Percentiles rank a stretch among this genome's conserved stretches.
phyloP scores from a whole-genome alignment of 352 stramenopile genomes.

The Globisporangium middletonii region DNA sequence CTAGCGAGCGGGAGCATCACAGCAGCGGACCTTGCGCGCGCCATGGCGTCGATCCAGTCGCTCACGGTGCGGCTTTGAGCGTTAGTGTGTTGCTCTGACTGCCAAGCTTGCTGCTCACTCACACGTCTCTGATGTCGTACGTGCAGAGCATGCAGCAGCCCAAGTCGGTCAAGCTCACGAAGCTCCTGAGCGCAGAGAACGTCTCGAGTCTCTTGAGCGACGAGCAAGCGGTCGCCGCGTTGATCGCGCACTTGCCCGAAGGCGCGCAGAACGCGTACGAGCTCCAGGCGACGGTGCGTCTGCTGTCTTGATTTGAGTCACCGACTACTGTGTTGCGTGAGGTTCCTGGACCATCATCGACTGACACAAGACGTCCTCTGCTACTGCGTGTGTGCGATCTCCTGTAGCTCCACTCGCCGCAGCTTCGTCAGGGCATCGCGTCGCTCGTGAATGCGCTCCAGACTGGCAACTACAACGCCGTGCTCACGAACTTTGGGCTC shows the following conservation, averaged over 20 bases:
- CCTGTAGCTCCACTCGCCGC: constrained; percentile 62
- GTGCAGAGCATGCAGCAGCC: constrained; percentile 30
- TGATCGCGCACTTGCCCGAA: constrained; percentile 77
- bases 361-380: neutral
- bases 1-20: constrained; percentile 36
- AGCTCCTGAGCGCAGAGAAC: constrained; percentile 57
- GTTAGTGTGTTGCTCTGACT: neutral
- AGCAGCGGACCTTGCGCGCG: constrained; percentile 77
- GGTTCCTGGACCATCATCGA: neutral
- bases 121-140: neutral
- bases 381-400: neutral
- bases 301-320: neutral
- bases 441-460: constrained; percentile 80
- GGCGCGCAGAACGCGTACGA: constrained; percentile 69
- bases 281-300: constrained; percentile 58
- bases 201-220: constrained; percentile 59
- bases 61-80: constrained; percentile 26
- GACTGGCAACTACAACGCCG: constrained; percentile 87
- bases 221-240: constrained; percentile 34
- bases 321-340: no score
- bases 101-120: neutral
- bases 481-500: constrained; percentile 89
- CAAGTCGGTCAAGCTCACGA: constrained; percentile 55
- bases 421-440: constrained; percentile 86
- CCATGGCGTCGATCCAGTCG: constrained; percentile 77